Evolutionary conservation across 1,139 yeast species (phyloP), one percentile per base, ranked within the genome.

Genomic region (Scheffersomyces lignicola): DNA sequence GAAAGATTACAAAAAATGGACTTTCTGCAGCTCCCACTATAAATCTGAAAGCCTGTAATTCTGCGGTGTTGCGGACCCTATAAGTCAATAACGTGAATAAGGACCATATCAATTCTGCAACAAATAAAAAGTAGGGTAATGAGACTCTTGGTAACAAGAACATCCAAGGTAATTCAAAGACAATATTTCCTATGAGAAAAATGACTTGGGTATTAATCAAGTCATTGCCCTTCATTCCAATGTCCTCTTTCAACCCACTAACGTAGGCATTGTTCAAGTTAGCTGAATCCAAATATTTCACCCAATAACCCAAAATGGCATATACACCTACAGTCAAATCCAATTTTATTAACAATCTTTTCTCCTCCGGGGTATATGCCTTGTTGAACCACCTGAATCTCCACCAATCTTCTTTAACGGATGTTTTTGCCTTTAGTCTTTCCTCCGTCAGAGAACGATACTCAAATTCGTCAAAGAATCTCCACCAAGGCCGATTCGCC

Each of bases 381-480:
- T 43, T 40, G 16, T 51, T 51, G 35, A 42, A 53, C 54, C 54
- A 56, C 24, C 49, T 41, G 12, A 15, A 16, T 15, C 29, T 11
- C 52, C 53, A 53, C 54, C 54, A 53, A 11, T 47, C 47, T 11
- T 9, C 6, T 26, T 26, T 26, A 24, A 49, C 54, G 12, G 35
- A 41, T n/a, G n/a, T n/a, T 5, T 34, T 28, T 5, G 41, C 25
- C 24, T 44, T 42, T 24, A 34, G 30, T 15, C 12, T 3, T 16
- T 26, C 13, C 5, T 26, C 29, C 11, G 48, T 42, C 12, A 49
- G 48, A 20, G 39, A 29, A 15, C 65, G 39, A 42, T 60, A 59
- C 39, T 60, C 64, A 37, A 47, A 58, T 43, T 58, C 62, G 39
- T 58, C 64, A 26, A 58, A 58, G 34, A 58, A 60, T 24, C 58